These are phyloP conservation scores for Penicillium sclerotiorum DNA, from an alignment of 2,329 filamentous ascomycete species.

Conservation along the genomic window DNA sequence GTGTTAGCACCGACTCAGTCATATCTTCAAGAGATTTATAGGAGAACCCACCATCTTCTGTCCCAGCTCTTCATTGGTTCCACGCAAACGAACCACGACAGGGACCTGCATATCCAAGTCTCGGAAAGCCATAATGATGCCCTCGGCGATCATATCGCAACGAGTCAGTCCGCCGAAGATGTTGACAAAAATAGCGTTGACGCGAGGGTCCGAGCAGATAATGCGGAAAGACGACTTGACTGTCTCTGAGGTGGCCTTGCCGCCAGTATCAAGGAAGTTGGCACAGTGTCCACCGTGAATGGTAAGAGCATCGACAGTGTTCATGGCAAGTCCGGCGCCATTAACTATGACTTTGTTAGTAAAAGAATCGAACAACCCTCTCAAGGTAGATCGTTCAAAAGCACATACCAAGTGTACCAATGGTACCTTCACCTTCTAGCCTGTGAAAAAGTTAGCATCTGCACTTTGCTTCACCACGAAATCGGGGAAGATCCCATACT, in stretches of 20 bases:
- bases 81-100: slow-evolving; percentile 75
- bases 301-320: slow-evolving; percentile 78
- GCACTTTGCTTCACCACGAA: no score
- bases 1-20: neutral
- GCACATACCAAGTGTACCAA: slow-evolving; percentile 67
- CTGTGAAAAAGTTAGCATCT: slow-evolving; percentile 28
- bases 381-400: no score
- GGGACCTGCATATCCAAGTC: slow-evolving; percentile 69
- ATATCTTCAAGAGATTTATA: neutral
- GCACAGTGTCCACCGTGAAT: slow-evolving; percentile 68
- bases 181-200: slow-evolving; percentile 72
- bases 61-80: slow-evolving; percentile 72
- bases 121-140: slow-evolving; percentile 71
- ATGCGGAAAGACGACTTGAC: slow-evolving; percentile 76
- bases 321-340: slow-evolving; percentile 87
- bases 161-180: slow-evolving; percentile 72
- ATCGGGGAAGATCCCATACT: slow-evolving; percentile 39
- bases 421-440: slow-evolving; percentile 58
- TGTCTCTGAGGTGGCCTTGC: slow-evolving; percentile 81
- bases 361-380: no score
- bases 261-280: slow-evolving; percentile 89
- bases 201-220: slow-evolving; percentile 69
- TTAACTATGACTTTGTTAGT: slow-evolving; percentile 60
- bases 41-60: slow-evolving; percentile 58
- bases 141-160: slow-evolving; percentile 80